Evolutionary conservation across 106 monocot species (phyloP).

Genomic region (Dendrobium nobile): DNA sequence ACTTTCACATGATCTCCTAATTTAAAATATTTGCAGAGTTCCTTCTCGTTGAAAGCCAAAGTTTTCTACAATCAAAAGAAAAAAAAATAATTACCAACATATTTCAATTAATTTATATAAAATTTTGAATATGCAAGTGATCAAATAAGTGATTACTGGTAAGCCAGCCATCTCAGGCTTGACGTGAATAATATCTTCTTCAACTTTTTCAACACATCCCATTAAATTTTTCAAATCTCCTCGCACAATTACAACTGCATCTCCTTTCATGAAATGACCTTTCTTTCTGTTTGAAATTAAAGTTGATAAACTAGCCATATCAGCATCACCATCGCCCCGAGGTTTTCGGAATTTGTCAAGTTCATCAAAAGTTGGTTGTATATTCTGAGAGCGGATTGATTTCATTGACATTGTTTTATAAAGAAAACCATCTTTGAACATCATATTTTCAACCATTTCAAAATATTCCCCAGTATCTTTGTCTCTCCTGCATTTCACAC

Average conservation of each 20-base stretch:
- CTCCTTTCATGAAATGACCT: conserved; percentile 97
- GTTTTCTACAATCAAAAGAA: conserved; percentile 46
- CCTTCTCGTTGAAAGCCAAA: conserved; percentile 86
- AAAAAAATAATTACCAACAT: neutral
- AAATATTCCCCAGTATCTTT: conserved; percentile 71
- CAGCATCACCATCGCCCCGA: conserved; percentile 54
- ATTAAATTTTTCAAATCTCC: conserved; percentile 92
- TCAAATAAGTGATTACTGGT: conserved; percentile 41
- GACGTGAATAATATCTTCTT: conserved; percentile 89
- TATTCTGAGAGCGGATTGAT: conserved; percentile 66
- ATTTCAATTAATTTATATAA: neutral
- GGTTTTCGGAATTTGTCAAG: conserved; percentile 92
- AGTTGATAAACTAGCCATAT: conserved; percentile 71
- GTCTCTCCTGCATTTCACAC: conserved; percentile 72
- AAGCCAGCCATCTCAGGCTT: conserved; percentile 71
- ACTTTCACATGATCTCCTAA: conserved; percentile 99
- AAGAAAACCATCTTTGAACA: conserved; percentile 94
- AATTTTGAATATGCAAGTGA: neutral
- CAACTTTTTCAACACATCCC: conserved; percentile 98
- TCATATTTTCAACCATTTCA: conserved; percentile 72
- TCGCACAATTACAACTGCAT: conserved; percentile 82
- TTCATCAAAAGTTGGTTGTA: conserved; percentile 95
- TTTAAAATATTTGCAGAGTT: conserved; percentile 94
- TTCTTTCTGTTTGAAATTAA: conserved; percentile 97
- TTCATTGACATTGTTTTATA: conserved; percentile 79